A percentile compares a stretch with the other conserved stretches of the same genome.
These are phyloP conservation scores for Corniculantispora saksenae DNA, from an alignment of 2,329 filamentous ascomycete species.

Conservation along the genomic window DNA sequence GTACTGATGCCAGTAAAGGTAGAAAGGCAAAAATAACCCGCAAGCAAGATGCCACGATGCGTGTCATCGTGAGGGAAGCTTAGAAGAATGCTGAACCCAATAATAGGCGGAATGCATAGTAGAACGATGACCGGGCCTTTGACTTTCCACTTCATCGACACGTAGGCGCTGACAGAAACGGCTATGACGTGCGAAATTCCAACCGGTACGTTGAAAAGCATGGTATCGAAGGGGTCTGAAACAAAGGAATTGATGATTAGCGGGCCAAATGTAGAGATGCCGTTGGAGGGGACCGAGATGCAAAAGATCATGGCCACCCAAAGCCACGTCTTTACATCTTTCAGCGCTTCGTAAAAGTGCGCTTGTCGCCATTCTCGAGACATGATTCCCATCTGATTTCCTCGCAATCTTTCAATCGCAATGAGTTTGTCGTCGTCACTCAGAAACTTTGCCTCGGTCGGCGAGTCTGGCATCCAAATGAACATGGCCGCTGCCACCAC, in stretches of 20 bases:
- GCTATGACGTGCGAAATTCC: conserved; percentile 60
- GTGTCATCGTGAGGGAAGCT: conserved; percentile 45
- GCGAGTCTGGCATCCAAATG: conserved; percentile 50
- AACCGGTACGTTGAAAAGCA: conserved; percentile 62
- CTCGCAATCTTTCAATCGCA: conserved; percentile 54
- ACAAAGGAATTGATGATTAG: conserved; percentile 62
- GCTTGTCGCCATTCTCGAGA: conserved; percentile 53
- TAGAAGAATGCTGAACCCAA: conserved; percentile 57
- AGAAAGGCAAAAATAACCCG: conserved; percentile 59
- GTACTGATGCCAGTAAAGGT: conserved; percentile 51
- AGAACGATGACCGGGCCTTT: conserved; percentile 58
- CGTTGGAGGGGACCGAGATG: conserved; percentile 59
- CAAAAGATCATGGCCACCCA: conserved; percentile 57
- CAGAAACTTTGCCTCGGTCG: conserved; percentile 53
- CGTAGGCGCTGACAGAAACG: conserved; percentile 57
- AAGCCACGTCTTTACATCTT: conserved; percentile 62
- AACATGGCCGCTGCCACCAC: conserved; percentile 47
- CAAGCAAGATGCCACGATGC: conserved; percentile 52
- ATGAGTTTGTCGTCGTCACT: conserved; percentile 52
- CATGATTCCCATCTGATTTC: conserved; percentile 56
- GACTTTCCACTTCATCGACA: conserved; percentile 55
- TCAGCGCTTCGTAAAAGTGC: conserved; percentile 54
- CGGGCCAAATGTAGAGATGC: conserved; percentile 59
- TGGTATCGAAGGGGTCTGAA: conserved; percentile 56
- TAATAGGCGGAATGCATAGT: conserved; percentile 58